Evolutionary conservation across 257 asterid genomes (phyloP), one percentile per base, ranked within the genome.

Genomic region (Fraxinus anomala): DNA sequence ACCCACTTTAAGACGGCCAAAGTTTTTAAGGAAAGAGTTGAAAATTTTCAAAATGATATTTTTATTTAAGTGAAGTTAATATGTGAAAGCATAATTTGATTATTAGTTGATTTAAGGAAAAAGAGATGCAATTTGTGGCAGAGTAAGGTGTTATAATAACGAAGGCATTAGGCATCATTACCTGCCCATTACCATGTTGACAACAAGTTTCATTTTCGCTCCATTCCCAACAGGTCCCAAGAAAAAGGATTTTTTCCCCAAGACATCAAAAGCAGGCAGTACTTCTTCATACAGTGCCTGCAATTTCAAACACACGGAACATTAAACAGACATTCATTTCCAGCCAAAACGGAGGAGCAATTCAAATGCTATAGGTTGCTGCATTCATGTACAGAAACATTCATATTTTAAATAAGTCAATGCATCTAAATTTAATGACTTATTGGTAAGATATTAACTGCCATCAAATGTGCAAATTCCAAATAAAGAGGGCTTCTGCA

Each of bases 121-220:
- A n/a, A 56, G 63, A 61, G 44, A 59, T 24, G 76, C 13, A 68
- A 24, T 59, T 28, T 68, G 36, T 73, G 51, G 68, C 36, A 28
- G 28, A 37, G 42, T 37, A 30, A 77, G 74, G 33, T 31, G 13
- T 24, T 37, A 42, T 63, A 67, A 39, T 70, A 39, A 37, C 42
- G 71, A 81, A 70, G 28, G 75, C 44, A 44, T 49, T 70, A 70
- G 28, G 75, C 44, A 44, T 49, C 73, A 33, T 80, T 88, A 94
- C 99, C 98, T 94, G 85, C 99, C 99, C 99, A 94, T 94, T 59
- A 93, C 85, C 99, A 94, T 94, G 90, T 94, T 94, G 68, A 94
- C 99, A 47, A 94, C 97, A 80, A 94, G 97, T 87, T 94, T 94
- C 99, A 94, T 94, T 87, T 88, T 94, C 65, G 99, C 99, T 68